Base-by-base conservation (phyloP, 306 rosid genomes). In the Mucuna pruriens region DNA sequence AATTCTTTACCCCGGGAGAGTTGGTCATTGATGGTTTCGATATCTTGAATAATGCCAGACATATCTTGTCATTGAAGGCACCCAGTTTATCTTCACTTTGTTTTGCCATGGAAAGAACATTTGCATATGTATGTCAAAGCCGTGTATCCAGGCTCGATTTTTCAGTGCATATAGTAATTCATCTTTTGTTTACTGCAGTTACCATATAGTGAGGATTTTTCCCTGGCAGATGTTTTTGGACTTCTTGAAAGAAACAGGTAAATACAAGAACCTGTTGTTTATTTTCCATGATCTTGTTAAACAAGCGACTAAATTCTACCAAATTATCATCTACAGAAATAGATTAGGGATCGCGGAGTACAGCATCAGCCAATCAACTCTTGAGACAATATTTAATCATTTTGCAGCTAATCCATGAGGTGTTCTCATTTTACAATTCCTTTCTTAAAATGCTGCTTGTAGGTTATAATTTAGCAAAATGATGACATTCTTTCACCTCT, bases 171-270 rank as follows among this genome's bases (percentile, higher is more conserved):
- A 12, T 29, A 26, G 51, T 84, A 87, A 74, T 69, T 78, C 44
- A 38, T 54, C 29, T 73, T 75, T 84, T 82, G 75, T 63, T 78
- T 78, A 13, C 55, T 88, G 87, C 91, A 95, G 97, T 80, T 95
- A 88, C 94, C 97, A 10, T 88, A 39, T 61, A 90, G 81, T 55
- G 90, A 87, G 80, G 94, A 79, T 60, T 82, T 87, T 58, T 95
- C 95, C 49, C 91, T 95, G 36, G 94, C 98, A n/a, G 97, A 95
- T 88, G 97, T 87, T 84, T 92, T 95, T 55, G 98, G 97, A 61
- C 85, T 89, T 87, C 86, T 95, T 23, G 98, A 95, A 88, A 80
- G 85, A 73, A 92, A 87, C 82, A 89, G 94, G 98, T 92, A 70
- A 88, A 46, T 49, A 57, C 62, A 51, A 70, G 80, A 26, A 42